phyloP scores from a whole-genome alignment of 176 grass and related monocot species.

The Musa schizocarpa region DNA sequence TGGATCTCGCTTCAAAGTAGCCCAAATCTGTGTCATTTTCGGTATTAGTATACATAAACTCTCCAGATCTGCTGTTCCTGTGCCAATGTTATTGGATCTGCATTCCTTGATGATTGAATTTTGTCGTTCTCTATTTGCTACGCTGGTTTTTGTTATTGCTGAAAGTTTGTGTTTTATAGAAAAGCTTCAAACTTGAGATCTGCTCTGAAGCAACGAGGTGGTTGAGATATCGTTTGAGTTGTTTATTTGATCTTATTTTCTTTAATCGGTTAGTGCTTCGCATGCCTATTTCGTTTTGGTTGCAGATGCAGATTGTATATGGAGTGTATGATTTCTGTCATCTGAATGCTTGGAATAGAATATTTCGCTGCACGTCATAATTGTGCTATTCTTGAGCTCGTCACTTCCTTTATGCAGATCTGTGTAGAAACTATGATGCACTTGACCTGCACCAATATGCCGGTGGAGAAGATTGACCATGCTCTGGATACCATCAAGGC shows the following conservation, averaged over 20 bases:
- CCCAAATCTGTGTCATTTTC: neutral
- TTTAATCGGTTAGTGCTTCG: too few species aligned
- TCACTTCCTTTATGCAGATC: slow-evolving; percentile 36
- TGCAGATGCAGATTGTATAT: too few species aligned
- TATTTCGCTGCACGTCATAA: neutral
- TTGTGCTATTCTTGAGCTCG: neutral
- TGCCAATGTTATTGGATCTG: neutral
- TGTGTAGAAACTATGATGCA: slow-evolving; percentile 96
- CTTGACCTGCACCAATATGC: slow-evolving; percentile 91
- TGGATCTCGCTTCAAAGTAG: neutral
- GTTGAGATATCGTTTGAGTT: neutral
- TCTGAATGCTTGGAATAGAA: neutral
- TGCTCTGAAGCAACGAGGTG: neutral
- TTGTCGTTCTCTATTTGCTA: neutral
- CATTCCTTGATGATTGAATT: neutral
- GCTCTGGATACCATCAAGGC: slow-evolving; percentile 62
- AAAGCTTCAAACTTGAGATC: neutral
- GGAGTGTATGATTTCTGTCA: too few species aligned
- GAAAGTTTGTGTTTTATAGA: neutral
- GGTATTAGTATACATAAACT: neutral
- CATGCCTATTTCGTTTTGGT: too few species aligned
- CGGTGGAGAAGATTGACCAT: slow-evolving; percentile 75
- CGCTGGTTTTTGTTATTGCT: neutral
- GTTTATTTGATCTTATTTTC: neutral
- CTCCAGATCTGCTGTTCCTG: neutral